phyloP scores from a whole-genome alignment of 2,329 filamentous ascomycete species.

The Coniochaeta prunicola region DNA sequence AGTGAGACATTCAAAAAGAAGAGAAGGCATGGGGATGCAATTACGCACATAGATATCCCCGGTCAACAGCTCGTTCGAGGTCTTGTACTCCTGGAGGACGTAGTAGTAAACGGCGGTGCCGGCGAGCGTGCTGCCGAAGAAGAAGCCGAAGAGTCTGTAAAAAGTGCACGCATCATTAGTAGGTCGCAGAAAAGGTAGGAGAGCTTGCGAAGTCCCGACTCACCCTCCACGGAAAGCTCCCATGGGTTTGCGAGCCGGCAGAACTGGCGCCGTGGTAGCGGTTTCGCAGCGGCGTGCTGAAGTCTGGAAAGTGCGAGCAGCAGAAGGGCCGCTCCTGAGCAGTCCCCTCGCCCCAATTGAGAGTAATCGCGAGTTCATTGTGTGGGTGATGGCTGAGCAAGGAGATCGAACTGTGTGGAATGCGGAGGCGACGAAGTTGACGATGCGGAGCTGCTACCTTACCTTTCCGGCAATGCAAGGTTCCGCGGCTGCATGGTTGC shows the following conservation, averaged over 20 bases:
- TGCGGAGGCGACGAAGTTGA: neutral
- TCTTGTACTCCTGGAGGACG: constrained; percentile 85
- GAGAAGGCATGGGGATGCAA: constrained; percentile 21
- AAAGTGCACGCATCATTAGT: constrained; percentile 3
- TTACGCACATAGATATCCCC: constrained; percentile 91
- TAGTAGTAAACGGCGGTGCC: constrained; percentile 86
- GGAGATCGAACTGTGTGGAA: neutral
- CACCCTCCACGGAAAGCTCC: constrained; percentile 57
- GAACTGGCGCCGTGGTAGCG: constrained; percentile 29
- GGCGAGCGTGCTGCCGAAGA: constrained; percentile 73
- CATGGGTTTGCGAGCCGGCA: constrained; percentile 51
- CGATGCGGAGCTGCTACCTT: neutral
- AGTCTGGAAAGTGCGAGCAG: constrained; percentile 40
- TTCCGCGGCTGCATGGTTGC: neutral
- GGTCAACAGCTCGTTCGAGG: constrained; percentile 85
- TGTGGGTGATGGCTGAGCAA: constrained; percentile 5
- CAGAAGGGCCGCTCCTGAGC: constrained; percentile 22
- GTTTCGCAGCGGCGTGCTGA: constrained; percentile 36
- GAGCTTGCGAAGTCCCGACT: constrained; percentile 19
- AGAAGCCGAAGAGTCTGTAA: constrained; percentile 78
- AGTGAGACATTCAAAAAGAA: neutral
- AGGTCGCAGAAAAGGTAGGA: neutral
- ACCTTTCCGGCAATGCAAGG: neutral
- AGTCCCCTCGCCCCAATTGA: constrained; percentile 26
- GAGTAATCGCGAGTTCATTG: constrained; percentile 41